Base-by-base conservation (phyloP, 176 grass and related monocot species). In the Thinopyrum elongatum region DNA sequence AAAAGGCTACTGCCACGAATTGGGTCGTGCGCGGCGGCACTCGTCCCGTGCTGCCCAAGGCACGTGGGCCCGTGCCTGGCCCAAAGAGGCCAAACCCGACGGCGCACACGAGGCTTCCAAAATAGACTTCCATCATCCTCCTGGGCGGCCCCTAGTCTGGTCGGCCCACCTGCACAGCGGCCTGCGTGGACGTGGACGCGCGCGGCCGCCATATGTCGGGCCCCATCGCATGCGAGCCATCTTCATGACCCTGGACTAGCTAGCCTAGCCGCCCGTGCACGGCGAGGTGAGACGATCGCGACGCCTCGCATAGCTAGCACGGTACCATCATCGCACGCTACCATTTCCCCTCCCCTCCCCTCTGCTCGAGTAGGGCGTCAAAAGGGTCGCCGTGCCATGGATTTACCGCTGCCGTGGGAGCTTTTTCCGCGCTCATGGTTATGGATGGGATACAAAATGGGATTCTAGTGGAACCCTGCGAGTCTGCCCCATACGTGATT, bases 21-120 rank as follows among this genome's bases (percentile, higher is more conserved):
- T 1, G 73, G 27, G 77, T 63, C 44, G 80, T 44, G 76, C 61
- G 49, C 49, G 89, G 58, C 55, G 9, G 42, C 29, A 36, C 69
- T 41, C 58, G 28, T 64, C 83, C 63, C 88, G 71, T 83, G 89
- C 39, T 49, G 59, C 69, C 80, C 66, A 84, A 80, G 85, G 28
- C 34, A 55, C 25, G 58, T 10, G 83, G 72, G 49, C 5, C 70
- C 57, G 44, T 34, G 70, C 35, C 34, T 19, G n/a, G 25, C 41
- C 57, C 41, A 9, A 35, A 42, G 26, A 28, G 14, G 12, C 46
- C 77, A 2, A 39, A 36, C 77, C 34, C 21, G 78, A 47, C 78
- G 77, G 44, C 7, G 47, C 82, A 22, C 21, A 22, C 83, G 28
- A 77, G 70, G 30, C 38, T 38, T 63, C 19, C 81, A 4, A 65